Evolutionary conservation across 495 filamentous ascomycete species (phyloP).

Genomic region (Cercophora newfieldiana): DNA sequence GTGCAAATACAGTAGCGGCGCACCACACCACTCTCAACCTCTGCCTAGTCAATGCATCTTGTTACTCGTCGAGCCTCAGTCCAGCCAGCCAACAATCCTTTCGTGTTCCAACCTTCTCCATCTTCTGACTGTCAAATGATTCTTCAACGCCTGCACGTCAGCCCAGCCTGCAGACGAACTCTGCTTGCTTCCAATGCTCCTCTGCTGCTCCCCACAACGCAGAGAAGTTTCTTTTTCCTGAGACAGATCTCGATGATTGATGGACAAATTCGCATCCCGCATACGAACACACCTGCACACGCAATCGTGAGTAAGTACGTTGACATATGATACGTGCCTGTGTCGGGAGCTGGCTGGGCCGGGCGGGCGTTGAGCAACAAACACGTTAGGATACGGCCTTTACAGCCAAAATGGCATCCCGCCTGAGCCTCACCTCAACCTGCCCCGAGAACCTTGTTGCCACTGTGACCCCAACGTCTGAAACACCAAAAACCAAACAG

Average conservation of each 20-base stretch:
- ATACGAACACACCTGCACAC: not conserved
- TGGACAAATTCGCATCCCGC: constrained; percentile 11
- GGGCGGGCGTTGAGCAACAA: not conserved
- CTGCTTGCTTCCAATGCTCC: not conserved
- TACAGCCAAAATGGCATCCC: not conserved
- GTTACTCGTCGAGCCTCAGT: constrained; percentile 13
- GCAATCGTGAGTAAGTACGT: not conserved
- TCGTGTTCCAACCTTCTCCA: not conserved
- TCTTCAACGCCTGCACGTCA: constrained; percentile 14
- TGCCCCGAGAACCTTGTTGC: not conserved
- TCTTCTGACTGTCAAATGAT: constrained; percentile 16
- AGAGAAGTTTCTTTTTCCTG: not conserved
- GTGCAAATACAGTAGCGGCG: too few relatives aligned
- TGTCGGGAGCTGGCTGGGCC: not conserved
- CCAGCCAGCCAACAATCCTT: constrained; percentile 1
- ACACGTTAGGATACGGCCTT: not conserved
- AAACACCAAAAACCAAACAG: not conserved
- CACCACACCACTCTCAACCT: not conserved
- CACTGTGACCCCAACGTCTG: not conserved
- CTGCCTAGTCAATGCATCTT: not conserved
- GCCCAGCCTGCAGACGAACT: constrained; percentile 3
- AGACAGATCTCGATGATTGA: constrained; percentile 12
- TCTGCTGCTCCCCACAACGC: not conserved
- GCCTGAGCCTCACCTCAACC: not conserved
- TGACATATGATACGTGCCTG: not conserved